Evolutionary conservation across 768 basidiomycete genomes (phyloP).

Genomic region (Suillus brevipes): DNA sequence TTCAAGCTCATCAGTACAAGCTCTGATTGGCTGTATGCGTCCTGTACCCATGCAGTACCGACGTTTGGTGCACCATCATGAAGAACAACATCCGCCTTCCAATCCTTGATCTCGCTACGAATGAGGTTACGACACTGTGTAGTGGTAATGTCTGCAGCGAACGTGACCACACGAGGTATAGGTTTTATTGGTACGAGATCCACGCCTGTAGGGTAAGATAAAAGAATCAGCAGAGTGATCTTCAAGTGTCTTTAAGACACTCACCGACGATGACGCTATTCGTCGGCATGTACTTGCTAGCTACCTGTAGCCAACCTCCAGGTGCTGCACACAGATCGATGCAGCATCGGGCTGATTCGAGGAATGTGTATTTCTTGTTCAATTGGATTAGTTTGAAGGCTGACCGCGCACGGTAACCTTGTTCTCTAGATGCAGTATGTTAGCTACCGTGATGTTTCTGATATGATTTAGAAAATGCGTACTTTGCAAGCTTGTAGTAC

Average conservation of each 20-base stretch:
- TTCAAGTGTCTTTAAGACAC: conserved; percentile 25
- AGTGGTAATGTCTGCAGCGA: conserved; percentile 94
- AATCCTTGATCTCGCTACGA: conserved; percentile 89
- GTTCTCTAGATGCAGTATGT: conserved; percentile 64
- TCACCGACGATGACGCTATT: conserved; percentile 89
- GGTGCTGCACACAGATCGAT: conserved; percentile 99
- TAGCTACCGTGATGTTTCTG: conserved; percentile 8
- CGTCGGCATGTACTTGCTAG: conserved; percentile 94
- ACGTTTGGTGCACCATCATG: conserved; percentile 99
- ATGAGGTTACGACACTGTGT: conserved; percentile 85
- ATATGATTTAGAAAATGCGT: conserved; percentile 9
- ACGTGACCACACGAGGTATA: conserved; percentile 89
- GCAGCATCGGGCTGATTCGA: conserved; percentile 86
- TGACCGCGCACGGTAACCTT: conserved; percentile 98
- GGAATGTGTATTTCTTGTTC: conserved; percentile 95
- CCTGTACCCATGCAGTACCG: conserved; percentile 98
- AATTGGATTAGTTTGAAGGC: conserved; percentile 99
- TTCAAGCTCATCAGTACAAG: conserved; percentile 94
- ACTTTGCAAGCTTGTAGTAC: conserved; percentile 97
- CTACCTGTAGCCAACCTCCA: conserved; percentile 98
- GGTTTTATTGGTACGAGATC: conserved; percentile 96
- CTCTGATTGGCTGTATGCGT: conserved; percentile 96
- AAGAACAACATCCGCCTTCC: conserved; percentile 98
- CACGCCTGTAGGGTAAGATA: conserved; percentile 58
- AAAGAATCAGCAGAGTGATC: not conserved